phyloP scores from a whole-genome alignment of 106 monocot species.

The Acorus gramineus region DNA sequence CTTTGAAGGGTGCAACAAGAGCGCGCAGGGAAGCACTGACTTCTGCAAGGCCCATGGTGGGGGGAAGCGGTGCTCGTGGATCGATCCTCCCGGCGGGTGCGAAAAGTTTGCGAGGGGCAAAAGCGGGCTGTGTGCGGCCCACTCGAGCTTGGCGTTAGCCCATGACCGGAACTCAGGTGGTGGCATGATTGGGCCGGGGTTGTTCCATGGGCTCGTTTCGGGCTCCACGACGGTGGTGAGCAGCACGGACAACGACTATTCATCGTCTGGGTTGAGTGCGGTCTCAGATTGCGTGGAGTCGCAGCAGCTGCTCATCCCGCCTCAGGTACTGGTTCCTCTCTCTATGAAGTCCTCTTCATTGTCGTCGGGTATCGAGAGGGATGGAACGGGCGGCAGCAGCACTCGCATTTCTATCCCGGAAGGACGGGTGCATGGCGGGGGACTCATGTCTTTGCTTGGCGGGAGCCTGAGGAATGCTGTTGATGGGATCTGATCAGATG shows the following conservation, averaged over 20 bases:
- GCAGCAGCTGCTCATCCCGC: conserved; percentile 32
- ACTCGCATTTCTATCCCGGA: conserved; percentile 5
- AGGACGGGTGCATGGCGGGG: conserved; percentile 7
- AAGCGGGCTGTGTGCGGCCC: conserved; percentile 87
- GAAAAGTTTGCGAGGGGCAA: conserved; percentile 93
- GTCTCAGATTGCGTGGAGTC: conserved; percentile 48
- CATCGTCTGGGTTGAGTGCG: conserved; percentile 41
- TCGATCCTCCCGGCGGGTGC: conserved; percentile 20
- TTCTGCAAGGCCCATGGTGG: conserved; percentile 17
- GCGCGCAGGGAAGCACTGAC: conserved; percentile 14
- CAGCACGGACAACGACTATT: conserved; percentile 30
- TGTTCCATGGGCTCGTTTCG: conserved; percentile 54
- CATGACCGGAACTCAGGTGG: neutral
- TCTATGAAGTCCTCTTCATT: conserved; percentile 43
- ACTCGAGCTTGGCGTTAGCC: conserved; percentile 18
- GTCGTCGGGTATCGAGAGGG: neutral
- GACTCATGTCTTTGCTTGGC: conserved; percentile 7
- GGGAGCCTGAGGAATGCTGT: conserved; percentile 32
- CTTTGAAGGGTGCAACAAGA: conserved; percentile 6
- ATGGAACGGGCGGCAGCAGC: no score
- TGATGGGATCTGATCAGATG: neutral
- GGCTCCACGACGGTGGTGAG: conserved; percentile 24
- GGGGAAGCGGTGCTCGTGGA: conserved; percentile 6
- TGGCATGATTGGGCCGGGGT: conserved; percentile 30
- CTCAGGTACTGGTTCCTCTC: conserved; percentile 52